A percentile compares a stretch with the other conserved stretches of the same genome.
phyloP scores from a whole-genome alignment of 2,329 filamentous ascomycete genomes.

The Trichoderma sp. region DNA sequence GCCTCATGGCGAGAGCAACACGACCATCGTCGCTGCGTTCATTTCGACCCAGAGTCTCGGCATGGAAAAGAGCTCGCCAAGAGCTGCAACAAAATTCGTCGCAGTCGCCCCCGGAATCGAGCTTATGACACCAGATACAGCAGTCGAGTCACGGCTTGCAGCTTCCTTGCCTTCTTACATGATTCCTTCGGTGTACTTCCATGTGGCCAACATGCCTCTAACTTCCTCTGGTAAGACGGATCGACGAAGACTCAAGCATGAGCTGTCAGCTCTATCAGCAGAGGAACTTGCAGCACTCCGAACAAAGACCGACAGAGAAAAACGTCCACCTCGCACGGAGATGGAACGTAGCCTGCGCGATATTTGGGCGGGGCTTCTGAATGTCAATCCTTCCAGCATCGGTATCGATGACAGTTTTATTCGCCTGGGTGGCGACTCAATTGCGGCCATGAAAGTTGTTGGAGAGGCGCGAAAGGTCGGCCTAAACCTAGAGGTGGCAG shows the following conservation, averaged over 20 bases:
- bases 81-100: neutral
- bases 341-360: neutral
- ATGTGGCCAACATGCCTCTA: too few species aligned
- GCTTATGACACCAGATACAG: neutral
- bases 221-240: too few species aligned
- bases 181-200: too few species aligned
- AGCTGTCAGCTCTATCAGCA: too few species aligned
- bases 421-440: neutral
- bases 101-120: too few species aligned
- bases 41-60: neutral
- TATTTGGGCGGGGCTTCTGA: neutral
- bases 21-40: neutral
- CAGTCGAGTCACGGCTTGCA: neutral
- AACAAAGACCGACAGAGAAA: too few species aligned
- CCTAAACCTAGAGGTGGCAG: neutral
- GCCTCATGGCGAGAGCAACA: neutral
- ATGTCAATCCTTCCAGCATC: constrained; percentile 33
- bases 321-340: too few species aligned
- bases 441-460: neutral
- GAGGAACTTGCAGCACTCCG: too few species aligned
- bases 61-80: too few species aligned
- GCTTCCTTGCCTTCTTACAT: neutral
- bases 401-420: constrained; percentile 40
- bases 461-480: neutral
- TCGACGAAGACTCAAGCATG: too few species aligned